Conservation (phyloP, 2,329 filamentous ascomycete species). For the Chalaropsis thielavioides region DNA sequence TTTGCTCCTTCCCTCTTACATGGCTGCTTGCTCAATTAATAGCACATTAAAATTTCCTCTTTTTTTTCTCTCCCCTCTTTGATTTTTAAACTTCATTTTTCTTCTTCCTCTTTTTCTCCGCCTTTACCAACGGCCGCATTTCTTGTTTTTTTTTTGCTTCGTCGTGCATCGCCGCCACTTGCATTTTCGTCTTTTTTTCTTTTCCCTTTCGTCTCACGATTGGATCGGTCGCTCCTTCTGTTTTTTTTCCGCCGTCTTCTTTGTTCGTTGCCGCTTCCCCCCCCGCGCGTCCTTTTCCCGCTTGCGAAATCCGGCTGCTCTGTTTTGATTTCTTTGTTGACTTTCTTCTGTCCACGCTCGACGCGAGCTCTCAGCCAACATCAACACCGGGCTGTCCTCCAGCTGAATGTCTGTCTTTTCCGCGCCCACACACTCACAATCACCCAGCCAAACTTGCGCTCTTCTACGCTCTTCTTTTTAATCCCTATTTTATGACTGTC, state of each 20-base stretch:
- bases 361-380: not conserved
- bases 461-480: not conserved
- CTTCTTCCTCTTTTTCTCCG: not conserved
- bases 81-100: not conserved
- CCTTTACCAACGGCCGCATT: not conserved
- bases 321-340: constrained; percentile 4
- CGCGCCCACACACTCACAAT: not conserved
- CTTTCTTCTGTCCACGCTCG: not conserved
- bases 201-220: constrained; percentile 6
- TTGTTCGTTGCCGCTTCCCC: constrained; percentile 2
- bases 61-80: not conserved
- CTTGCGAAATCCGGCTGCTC: not conserved
- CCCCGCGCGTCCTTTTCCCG: not conserved
- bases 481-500: not conserved
- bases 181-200: constrained; percentile 1
- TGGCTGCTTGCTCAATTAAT: not conserved
- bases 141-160: not conserved
- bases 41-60: not conserved
- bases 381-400: not conserved
- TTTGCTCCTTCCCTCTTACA: constrained; percentile 1
- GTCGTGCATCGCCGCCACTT: constrained; percentile 8
- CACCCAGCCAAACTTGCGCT: not conserved
- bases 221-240: constrained; percentile 4
- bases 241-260: constrained; percentile 1
- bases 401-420: not conserved